Conservation (phyloP, 768 basidiomycete species). For the Termitomyces sp. region DNA sequence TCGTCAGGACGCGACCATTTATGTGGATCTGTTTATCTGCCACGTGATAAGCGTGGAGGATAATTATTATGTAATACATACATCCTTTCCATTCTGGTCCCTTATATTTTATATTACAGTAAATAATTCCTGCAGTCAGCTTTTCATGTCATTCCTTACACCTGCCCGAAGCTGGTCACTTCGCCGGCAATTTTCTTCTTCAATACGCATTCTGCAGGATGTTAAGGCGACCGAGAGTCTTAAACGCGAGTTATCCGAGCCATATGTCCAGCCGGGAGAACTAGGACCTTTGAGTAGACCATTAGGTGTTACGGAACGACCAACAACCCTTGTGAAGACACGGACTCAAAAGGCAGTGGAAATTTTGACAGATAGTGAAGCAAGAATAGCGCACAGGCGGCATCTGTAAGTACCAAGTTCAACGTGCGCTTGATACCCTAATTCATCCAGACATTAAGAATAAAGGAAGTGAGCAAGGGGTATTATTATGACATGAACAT, state of each 20-base stretch:
- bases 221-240: neutral
- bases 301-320: constrained; percentile 69
- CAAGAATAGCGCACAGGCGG: constrained; percentile 62
- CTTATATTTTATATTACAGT: neutral
- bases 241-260: constrained; percentile 11
- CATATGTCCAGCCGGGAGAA: constrained; percentile 15
- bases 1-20: constrained; percentile 34
- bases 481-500: constrained; percentile 85
- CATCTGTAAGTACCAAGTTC: constrained; percentile 41
- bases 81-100: neutral
- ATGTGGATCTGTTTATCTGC: constrained; percentile 26
- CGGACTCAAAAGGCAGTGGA: constrained; percentile 62
- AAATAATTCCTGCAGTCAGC: neutral
- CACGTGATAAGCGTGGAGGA: constrained; percentile 23
- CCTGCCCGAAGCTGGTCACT: constrained; percentile 12
- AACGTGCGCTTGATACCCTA: neutral
- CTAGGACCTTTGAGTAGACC: constrained; percentile 52
- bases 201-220: constrained; percentile 4
- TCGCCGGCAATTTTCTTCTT: constrained; percentile 14
- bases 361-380: constrained; percentile 59
- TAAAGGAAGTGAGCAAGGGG: constrained; percentile 62
- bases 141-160: constrained; percentile 15
- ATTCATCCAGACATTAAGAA: constrained; percentile 21
- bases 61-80: constrained; percentile 6
- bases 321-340: constrained; percentile 52